Base-by-base conservation (phyloP, 345 rosid species). In the Tarenaya hassleriana region DNA sequence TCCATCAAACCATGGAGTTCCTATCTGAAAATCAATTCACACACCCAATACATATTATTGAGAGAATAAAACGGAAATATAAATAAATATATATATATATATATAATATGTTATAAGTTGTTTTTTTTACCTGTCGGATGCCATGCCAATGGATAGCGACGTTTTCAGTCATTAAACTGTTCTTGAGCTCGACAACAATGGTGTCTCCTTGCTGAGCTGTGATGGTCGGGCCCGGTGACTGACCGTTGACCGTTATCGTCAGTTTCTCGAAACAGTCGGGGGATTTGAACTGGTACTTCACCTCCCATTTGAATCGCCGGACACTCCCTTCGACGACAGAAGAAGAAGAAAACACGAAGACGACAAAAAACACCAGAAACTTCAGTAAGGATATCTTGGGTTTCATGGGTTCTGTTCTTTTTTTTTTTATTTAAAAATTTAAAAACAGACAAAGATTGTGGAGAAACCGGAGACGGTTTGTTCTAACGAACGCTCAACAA, bases 141-240 rank as follows among this genome's bases (percentile, higher is more conserved):
- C 94, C 88, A 41, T 88, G 96, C 94, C 96, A 87, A 31, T 78
- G 94, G 33, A 87, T 73, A 3, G 88, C 75, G 0, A 73, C 47
- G 24, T 83, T 85, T 72, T 83, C 85, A 0, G 78, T 85, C 8
- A 65, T 10, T 61, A 88, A 60, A 31, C 70, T 73, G 58, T 88
- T 88, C 41, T 63, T 85, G 34, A 85, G 77, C 46, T 85, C 82
- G 9, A 85, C 86, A 14, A 88, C n/a, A 13, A 88, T 27, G 1
- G 85, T 79, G 41, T 89, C 92, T 29, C 82, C 76, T 47, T 79
- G 80, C 52, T 71, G 71, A 5, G 82, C 92, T n/a, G 47, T 4
- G 34, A 83, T 79, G 9, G 87, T 63, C 0, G 82, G 90, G 3
- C 95, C 95, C 4, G 94, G 87, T 12, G 73, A 64, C 39, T 42